Conservation (phyloP, 2,329 filamentous ascomycete species). For the Hymenoscyphus albidus region DNA sequence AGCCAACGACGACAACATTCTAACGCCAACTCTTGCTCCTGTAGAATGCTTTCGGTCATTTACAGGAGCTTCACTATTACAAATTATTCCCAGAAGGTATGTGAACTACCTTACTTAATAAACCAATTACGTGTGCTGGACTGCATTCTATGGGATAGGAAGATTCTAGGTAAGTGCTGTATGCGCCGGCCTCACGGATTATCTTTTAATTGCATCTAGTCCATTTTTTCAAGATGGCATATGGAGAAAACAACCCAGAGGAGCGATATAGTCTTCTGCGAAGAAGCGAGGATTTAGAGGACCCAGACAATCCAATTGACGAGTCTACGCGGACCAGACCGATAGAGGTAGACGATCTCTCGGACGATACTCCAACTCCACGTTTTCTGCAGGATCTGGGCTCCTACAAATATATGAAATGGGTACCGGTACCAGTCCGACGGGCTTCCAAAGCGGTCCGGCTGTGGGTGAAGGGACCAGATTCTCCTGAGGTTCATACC, state of each 20-base stretch:
- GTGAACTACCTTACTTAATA: neutral
- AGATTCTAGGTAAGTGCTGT: neutral
- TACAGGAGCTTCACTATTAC: neutral
- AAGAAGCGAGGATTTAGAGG: conserved; percentile 14
- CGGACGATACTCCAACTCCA: conserved; percentile 48
- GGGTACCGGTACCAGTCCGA: conserved; percentile 55
- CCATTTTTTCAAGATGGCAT: neutral
- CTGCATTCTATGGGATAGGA: neutral
- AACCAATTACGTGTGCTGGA: neutral
- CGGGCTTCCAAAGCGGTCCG: conserved; percentile 41
- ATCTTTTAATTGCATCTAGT: neutral
- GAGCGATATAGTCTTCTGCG: neutral
- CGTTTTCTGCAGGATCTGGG: conserved; percentile 57
- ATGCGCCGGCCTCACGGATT: conserved; percentile 1
- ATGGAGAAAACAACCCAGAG: neutral
- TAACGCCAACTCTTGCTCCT: neutral
- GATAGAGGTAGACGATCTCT: conserved; percentile 43
- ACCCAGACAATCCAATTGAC: conserved; percentile 34
- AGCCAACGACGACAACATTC: neutral
- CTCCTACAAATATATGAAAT: conserved; percentile 45
- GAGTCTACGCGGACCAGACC: conserved; percentile 26
- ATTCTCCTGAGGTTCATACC: conserved; percentile 46
- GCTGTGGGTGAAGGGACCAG: conserved; percentile 54
- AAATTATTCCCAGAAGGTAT: neutral
- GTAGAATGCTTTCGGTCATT: neutral